A percentile compares a stretch with the other conserved stretches of the same genome.
Evolutionary conservation across 148 eudicot genomes (phyloP).

Genomic region (Linanthus parryae): DNA sequence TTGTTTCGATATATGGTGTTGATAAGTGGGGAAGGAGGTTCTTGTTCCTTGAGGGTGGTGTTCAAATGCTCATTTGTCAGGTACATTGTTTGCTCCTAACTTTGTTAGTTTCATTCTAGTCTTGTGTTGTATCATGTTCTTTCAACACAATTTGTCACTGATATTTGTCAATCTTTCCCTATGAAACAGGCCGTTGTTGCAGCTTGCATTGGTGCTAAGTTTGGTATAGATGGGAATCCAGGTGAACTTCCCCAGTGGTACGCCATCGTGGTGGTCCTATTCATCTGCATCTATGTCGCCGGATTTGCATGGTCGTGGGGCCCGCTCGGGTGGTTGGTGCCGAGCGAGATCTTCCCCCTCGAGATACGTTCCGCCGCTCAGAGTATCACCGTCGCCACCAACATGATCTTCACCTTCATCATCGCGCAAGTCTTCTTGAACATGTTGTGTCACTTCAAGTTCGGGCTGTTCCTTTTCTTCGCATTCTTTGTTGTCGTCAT

Average conservation of each 20-base stretch:
- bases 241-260: constrained; percentile 54
- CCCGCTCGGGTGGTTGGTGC: constrained; percentile 78
- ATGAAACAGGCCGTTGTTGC: constrained; percentile 47
- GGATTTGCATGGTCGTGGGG: constrained; percentile 97
- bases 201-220: constrained; percentile 48
- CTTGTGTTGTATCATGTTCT: not conserved
- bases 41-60: constrained; percentile 67
- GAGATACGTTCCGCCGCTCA: constrained; percentile 82
- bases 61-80: constrained; percentile 81
- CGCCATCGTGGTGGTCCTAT: constrained; percentile 61
- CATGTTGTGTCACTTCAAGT: constrained; percentile 71
- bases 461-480: constrained; percentile 68
- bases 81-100: constrained; percentile 12
- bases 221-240: constrained; percentile 44
- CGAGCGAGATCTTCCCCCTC: constrained; percentile 77
- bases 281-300: constrained; percentile 69
- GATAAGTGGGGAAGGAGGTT: constrained; percentile 72
- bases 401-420: constrained; percentile 73
- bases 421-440: constrained; percentile 62
- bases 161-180: not conserved
- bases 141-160: not conserved
- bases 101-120: too few relatives aligned
- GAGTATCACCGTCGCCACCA: constrained; percentile 63
- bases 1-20: constrained; percentile 57
- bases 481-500: constrained; percentile 55